Evolutionary conservation across 805 yeast genomes (phyloP).

Genomic region (Saccharomycopsis sp.): DNA sequence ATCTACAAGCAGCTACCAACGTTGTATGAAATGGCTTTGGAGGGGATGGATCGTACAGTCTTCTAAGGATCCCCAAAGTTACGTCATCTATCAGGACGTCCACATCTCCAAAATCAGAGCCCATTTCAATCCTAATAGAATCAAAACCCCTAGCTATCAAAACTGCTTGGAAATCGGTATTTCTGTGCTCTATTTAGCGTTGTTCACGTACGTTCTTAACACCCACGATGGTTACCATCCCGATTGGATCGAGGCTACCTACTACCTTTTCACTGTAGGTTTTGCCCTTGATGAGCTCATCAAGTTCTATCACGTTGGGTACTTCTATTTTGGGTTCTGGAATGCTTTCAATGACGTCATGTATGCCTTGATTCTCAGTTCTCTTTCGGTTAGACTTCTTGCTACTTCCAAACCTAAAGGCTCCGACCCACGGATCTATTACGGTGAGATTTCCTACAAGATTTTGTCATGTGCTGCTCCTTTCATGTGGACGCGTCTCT

Average conservation of each 20-base stretch:
- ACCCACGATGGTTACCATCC: slow-evolving; percentile 22
- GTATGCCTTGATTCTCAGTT: slow-evolving; percentile 46
- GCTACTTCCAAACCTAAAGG: slow-evolving; percentile 25
- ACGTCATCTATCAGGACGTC: slow-evolving; percentile 54
- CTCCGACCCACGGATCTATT: slow-evolving; percentile 21
- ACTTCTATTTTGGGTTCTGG: slow-evolving; percentile 66
- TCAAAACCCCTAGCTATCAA: slow-evolving; percentile 79
- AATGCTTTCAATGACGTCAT: slow-evolving; percentile 67
- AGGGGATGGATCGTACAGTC: slow-evolving; percentile 85
- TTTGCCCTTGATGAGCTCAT: slow-evolving; percentile 58
- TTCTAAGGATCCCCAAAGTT: slow-evolving; percentile 60
- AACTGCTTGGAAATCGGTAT: slow-evolving; percentile 62
- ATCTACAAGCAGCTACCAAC: slow-evolving; percentile 72
- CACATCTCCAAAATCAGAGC: slow-evolving; percentile 44
- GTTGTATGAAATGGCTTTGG: slow-evolving; percentile 88
- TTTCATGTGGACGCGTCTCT: slow-evolving; percentile 74
- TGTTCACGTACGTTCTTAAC: slow-evolving; percentile 49
- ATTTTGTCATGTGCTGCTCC: slow-evolving; percentile 78
- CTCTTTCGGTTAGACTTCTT: slow-evolving; percentile 13
- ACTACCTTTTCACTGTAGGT: slow-evolving; percentile 61
- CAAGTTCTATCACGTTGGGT: slow-evolving; percentile 73
- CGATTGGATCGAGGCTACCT: slow-evolving; percentile 47
- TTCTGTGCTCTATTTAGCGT: slow-evolving; percentile 51
- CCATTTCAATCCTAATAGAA: slow-evolving; percentile 76
- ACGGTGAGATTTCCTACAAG: slow-evolving; percentile 41